Conservation (phyloP, 768 basidiomycete genomes). For the Cubamyces lactineus region DNA sequence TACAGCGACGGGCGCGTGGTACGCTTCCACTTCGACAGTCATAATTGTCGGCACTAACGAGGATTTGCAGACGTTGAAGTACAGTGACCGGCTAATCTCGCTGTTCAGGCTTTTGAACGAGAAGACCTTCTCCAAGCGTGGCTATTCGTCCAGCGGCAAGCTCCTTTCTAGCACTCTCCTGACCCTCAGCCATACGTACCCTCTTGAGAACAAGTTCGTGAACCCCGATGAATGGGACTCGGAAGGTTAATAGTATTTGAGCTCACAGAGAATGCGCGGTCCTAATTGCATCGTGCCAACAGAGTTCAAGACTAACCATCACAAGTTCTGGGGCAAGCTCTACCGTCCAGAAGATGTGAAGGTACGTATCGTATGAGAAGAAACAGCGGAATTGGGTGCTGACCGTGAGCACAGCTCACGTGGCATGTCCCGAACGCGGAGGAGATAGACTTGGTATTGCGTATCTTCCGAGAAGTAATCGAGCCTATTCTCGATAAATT, state of each 20-base stretch:
- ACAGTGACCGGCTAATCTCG: slow-evolving; percentile 62
- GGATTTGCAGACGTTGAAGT: slow-evolving; percentile 55
- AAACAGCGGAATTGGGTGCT: neutral
- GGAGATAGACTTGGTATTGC: slow-evolving; percentile 78
- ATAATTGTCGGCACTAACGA: slow-evolving; percentile 12
- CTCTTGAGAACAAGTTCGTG: slow-evolving; percentile 78
- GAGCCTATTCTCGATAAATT: slow-evolving; percentile 63
- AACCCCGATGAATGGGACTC: slow-evolving; percentile 78
- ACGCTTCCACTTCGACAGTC: slow-evolving; percentile 26
- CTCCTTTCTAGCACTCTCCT: slow-evolving; percentile 71
- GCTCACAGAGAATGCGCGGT: neutral
- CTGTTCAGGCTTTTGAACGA: slow-evolving; percentile 66
- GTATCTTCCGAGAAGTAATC: slow-evolving; percentile 67
- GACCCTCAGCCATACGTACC: slow-evolving; percentile 80
- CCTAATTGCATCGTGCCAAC: neutral
- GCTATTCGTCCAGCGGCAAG: slow-evolving; percentile 82
- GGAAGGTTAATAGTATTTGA: slow-evolving; percentile 49
- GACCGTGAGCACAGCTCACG: slow-evolving; percentile 47
- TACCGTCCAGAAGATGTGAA: slow-evolving; percentile 71
- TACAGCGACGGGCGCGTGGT: slow-evolving; percentile 60
- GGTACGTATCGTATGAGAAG: slow-evolving; percentile 41
- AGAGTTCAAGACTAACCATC: slow-evolving; percentile 75
- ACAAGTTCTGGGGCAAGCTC: slow-evolving; percentile 79
- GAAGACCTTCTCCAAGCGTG: slow-evolving; percentile 77
- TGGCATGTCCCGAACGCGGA: slow-evolving; percentile 77